Evolutionary conservation across 2,329 filamentous ascomycete genomes (phyloP).

Genomic region (Coniochaeta prunicola): DNA sequence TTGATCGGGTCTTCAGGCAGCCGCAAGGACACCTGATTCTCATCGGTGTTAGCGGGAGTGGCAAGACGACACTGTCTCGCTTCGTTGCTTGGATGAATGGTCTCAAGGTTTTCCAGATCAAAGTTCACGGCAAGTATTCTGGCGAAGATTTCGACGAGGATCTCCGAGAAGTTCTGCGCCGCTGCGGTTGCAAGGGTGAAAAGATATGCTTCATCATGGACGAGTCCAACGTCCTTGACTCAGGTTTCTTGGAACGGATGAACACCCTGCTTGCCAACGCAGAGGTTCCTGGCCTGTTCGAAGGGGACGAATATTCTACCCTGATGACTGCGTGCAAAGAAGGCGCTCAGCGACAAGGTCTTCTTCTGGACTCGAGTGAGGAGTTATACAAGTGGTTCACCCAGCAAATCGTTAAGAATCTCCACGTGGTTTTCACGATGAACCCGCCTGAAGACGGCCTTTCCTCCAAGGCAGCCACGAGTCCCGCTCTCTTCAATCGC

Average conservation of each 20-base stretch:
- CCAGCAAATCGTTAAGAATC: slow-evolving; percentile 95
- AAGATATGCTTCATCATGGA: slow-evolving; percentile 99
- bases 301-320: slow-evolving; percentile 97
- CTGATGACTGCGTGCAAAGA: slow-evolving; percentile 99
- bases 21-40: slow-evolving; percentile 97
- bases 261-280: slow-evolving; percentile 97
- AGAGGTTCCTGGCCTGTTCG: slow-evolving; percentile 97
- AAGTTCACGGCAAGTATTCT: slow-evolving; percentile 97
- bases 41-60: slow-evolving; percentile 96
- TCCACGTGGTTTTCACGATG: slow-evolving; percentile 99
- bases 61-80: slow-evolving; percentile 94
- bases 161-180: slow-evolving; percentile 82
- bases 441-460: slow-evolving; percentile 95
- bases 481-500: slow-evolving; percentile 97
- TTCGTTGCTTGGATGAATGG: slow-evolving; percentile 99
- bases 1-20: slow-evolving; percentile 97
- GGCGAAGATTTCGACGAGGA: slow-evolving; percentile 99
- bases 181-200: slow-evolving; percentile 95
- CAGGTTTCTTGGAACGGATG: slow-evolving; percentile 98
- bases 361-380: slow-evolving; percentile 93
- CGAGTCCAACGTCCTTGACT: slow-evolving; percentile 96
- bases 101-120: slow-evolving; percentile 98
- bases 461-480: slow-evolving; percentile 93
- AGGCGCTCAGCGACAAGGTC: slow-evolving; percentile 89
- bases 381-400: slow-evolving; percentile 99